Conservation (phyloP, 805 yeast species). For the Barnettozyma pratensis region DNA sequence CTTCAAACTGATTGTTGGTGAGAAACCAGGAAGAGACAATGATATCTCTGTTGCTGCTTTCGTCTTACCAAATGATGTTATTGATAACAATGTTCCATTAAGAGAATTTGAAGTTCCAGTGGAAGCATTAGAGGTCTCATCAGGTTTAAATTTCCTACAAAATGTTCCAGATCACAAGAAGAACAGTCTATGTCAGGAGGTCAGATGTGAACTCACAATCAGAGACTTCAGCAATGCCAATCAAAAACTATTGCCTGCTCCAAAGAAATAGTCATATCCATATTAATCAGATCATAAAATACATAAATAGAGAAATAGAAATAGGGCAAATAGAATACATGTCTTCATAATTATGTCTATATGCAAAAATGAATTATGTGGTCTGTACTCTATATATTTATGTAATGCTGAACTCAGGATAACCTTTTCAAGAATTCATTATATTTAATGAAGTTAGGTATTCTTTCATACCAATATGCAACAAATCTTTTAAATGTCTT, state of each 20-base stretch:
- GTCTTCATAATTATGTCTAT: no score
- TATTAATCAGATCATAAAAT: no score
- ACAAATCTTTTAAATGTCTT: neutral
- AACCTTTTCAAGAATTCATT: neutral
- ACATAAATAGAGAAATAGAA: no score
- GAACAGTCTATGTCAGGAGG: conserved; percentile 72
- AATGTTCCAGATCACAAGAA: conserved; percentile 53
- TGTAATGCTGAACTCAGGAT: neutral
- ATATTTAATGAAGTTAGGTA: neutral
- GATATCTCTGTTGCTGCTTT: conserved; percentile 80
- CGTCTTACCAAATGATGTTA: conserved; percentile 84
- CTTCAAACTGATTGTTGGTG: conserved; percentile 87
- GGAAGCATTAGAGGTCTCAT: conserved; percentile 80
- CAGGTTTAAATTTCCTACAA: conserved; percentile 79
- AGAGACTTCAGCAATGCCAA: conserved; percentile 61
- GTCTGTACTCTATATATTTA: neutral
- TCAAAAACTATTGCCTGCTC: conserved; percentile 8
- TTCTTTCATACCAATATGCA: conserved; percentile 17
- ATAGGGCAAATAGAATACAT: no score
- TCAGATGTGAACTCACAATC: conserved; percentile 72
- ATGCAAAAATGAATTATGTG: neutral
- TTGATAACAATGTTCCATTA: conserved; percentile 66
- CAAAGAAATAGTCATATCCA: neutral
- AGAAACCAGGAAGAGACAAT: conserved; percentile 36
- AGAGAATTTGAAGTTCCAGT: conserved; percentile 80